Conservation (phyloP, 306 rosid genomes). For the Sesbania bispinosa region DNA sequence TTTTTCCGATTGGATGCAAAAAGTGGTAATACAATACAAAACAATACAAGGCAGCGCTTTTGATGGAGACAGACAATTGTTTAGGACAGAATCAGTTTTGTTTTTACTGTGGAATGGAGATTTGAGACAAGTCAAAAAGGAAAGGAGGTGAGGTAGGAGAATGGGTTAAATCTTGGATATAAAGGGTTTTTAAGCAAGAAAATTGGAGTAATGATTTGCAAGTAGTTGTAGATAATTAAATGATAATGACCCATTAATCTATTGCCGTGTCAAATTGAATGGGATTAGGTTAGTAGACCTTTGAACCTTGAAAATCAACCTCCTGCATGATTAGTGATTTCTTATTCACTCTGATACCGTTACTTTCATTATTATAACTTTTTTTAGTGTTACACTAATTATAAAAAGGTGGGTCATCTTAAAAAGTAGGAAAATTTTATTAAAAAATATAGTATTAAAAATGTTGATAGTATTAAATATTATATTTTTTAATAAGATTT, state of each 20-base stretch:
- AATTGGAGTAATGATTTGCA: constrained; percentile 28
- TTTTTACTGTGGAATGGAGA: background rate
- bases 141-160: too few relatives aligned
- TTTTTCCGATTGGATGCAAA: constrained; percentile 2
- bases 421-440: too few relatives aligned
- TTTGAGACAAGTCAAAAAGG: constrained; percentile 28
- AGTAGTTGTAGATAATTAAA: constrained; percentile 10
- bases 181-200: background rate
- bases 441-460: too few relatives aligned
- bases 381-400: too few relatives aligned
- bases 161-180: background rate
- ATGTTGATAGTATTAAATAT: too few relatives aligned
- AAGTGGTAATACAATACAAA: too few relatives aligned
- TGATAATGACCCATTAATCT: constrained; percentile 19
- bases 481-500: too few relatives aligned
- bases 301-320: background rate
- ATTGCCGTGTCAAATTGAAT: constrained; percentile 20
- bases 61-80: constrained; percentile 36
- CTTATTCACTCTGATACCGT: too few relatives aligned
- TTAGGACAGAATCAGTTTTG: constrained; percentile 11
- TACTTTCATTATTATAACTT: too few relatives aligned
- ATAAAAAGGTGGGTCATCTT: too few relatives aligned
- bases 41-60: background rate
- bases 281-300: constrained; percentile 1
- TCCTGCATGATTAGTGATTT: background rate